Evolutionary conservation across 441 rosid genomes (phyloP), one percentile per base, ranked within the genome.

Genomic region (Erodium chrysanthum): DNA sequence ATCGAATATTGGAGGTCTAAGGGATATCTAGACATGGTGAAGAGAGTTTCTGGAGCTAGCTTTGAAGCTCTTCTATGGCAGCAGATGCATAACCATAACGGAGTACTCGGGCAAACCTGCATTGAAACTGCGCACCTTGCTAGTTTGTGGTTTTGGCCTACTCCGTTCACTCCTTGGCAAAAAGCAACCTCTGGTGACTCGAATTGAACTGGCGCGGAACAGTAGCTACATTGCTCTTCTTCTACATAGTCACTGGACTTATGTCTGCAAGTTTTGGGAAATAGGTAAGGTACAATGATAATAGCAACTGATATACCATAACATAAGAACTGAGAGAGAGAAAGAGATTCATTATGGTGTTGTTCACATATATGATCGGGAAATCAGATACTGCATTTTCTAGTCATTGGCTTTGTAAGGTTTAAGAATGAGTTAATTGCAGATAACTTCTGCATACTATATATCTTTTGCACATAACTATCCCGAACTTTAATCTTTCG

Each of bases 41-140:
- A 91, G 27, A 86, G 75, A 14, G 74, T 44, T 64, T 73, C 85
- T 0, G 94, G 90, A 37, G 94, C 74, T 56, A 86, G 80, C 46
- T 83, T 83, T 35, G 79, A 71, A 42, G 78, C 71, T 74, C 75
- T 27, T 75, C 96, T 83, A 64, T 79, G 79, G 75, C 97, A 94
- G 74, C 99, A 90, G 74, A 86, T 84, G 86, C 99, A 94, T 78
- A 81, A 79, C 96, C 95, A 88, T 70, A 80, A 65, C 29, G 97
- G 87, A 25, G 76, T 77, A 5, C 80, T 70, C 29, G 92, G 87
- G 78, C 97, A 90, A 67, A 89, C 85, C 82, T 80, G 86, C 96
- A 88, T 85, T 2, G 96, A 84, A 54, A 81, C 86, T 3, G 89
- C 79, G 52, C 96, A 94, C 68, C 97, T 85, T 65, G 75, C 78